These are phyloP conservation scores for Aureobasidium uvarum DNA, from an alignment of 2,329 filamentous ascomycete species.

Conservation along the genomic window DNA sequence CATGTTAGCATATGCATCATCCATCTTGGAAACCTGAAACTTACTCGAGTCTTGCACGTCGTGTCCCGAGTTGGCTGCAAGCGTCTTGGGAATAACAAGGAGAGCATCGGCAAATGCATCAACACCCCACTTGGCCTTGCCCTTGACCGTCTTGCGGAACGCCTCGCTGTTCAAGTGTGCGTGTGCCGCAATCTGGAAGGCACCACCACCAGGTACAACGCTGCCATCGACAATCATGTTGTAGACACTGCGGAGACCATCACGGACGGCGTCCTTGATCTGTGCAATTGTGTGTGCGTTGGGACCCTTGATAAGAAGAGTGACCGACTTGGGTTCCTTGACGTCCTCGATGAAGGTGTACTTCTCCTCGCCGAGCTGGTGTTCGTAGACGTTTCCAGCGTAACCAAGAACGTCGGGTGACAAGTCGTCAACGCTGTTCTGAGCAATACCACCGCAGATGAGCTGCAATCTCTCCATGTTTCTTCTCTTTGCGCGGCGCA, in stretches of 20 bases:
- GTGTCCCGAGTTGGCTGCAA: constrained; percentile 92
- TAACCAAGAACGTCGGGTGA: constrained; percentile 86
- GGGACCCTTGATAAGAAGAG: constrained; percentile 94
- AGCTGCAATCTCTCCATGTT: constrained; percentile 99
- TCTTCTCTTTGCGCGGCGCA: constrained; percentile 91
- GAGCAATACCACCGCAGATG: constrained; percentile 83
- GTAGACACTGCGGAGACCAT: constrained; percentile 93
- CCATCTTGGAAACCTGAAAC: constrained; percentile 41
- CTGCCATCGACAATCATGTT: constrained; percentile 99
- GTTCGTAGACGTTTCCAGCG: constrained; percentile 96
- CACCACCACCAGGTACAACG: constrained; percentile 89
- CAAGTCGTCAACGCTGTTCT: constrained; percentile 96
- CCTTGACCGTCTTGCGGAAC: constrained; percentile 89
- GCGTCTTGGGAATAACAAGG: constrained; percentile 92
- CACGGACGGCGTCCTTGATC: constrained; percentile 92
- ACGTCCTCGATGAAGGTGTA: constrained; percentile 99
- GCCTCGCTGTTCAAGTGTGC: constrained; percentile 81
- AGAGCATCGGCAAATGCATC: constrained; percentile 93
- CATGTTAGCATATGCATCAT: constrained; percentile 29
- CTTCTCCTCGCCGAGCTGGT: constrained; percentile 97
- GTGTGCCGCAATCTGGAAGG: constrained; percentile 93
- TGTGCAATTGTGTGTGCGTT: constrained; percentile 96
- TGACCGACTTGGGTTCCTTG: constrained; percentile 97
- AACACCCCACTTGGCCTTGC: constrained; percentile 96
- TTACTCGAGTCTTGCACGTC: constrained; percentile 93